Base-by-base conservation (phyloP, 2,329 filamentous ascomycete species). In the Phialophora macrospora region DNA sequence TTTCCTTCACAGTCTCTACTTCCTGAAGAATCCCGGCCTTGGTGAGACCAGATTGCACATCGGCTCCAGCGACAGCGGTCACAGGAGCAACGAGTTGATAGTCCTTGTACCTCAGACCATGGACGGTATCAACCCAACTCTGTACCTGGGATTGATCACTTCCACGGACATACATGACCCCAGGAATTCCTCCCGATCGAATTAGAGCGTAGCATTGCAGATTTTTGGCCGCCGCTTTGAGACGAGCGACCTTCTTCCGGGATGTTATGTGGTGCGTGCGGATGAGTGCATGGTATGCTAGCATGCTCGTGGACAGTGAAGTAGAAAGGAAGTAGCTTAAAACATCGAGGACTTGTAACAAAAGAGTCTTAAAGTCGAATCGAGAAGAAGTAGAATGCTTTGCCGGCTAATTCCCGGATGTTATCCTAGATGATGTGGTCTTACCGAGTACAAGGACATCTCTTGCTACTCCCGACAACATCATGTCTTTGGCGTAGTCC, bases 221-320 rank as follows among this genome's bases (percentile, higher is more conserved):
- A 55, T 84, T 80, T 34, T 85, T 81, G 6, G 88, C 87, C 3
- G 85, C 84, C 1, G 88, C 87, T 75, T 90, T 89, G 24, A 93
- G 82, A 63, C 82, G 81, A 28, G 82, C 79, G 52, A 89, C 83
- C 74, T 93, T 93, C 75, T 92, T 92, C 69, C 90, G 88, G 0
- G 89, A 92, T 3, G 90, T 93, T 73, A 93, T 92, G 76, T 93
- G 90, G 72, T 93, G 90, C 0, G 90, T 93, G 60, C 89, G 85
- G 66, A 93, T 91, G 54, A 93, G 80, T 32, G 89, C 85, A 74
- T 86, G 84, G 73, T 78, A 83, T 52, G 32, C 32, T 26, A 30
- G 30, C 0, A 74, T 77, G 28, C 34, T 46, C 20, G 22, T 51
- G 22, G 17, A 22, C 9, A 12, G 6, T 20, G 48, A 51, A 51